phyloP scores from a whole-genome alignment of 1,284 basidiomycete species.

The Vanrija sp. region DNA sequence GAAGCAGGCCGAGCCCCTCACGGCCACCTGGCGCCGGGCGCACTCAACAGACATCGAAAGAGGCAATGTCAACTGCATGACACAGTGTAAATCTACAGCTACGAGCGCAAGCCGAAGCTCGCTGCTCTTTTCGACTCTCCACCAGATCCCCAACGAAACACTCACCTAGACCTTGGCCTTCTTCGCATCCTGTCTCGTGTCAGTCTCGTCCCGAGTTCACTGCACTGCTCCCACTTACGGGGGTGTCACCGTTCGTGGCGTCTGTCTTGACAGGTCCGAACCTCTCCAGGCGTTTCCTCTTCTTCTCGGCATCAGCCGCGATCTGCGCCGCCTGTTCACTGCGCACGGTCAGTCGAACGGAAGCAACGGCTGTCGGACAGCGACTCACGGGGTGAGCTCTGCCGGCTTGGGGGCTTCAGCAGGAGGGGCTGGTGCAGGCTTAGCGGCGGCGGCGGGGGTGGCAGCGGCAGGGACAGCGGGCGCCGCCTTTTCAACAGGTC shows the following conservation, averaged over 20 bases:
- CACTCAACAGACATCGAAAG: background rate
- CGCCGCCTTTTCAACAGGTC: conserved; percentile 35
- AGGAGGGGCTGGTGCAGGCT: conserved; percentile 5
- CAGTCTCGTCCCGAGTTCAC: background rate
- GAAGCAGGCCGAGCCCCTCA: no score
- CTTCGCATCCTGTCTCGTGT: conserved; percentile 34
- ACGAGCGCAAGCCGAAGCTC: background rate
- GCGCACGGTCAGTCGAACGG: background rate
- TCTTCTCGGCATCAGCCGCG: conserved; percentile 50
- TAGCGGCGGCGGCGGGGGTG: conserved; percentile 6
- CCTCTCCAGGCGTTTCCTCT: conserved; percentile 50
- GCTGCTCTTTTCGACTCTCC: background rate
- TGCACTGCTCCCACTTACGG: conserved; percentile 21
- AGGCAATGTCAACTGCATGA: no score
- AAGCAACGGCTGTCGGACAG: background rate
- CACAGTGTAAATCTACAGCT: no score
- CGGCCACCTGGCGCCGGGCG: no score
- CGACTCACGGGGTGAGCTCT: conserved; percentile 38
- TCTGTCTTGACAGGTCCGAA: conserved; percentile 32
- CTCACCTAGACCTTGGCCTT: conserved; percentile 46
- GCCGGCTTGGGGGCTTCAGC: conserved; percentile 7
- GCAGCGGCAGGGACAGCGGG: conserved; percentile 13
- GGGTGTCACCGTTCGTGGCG: conserved; percentile 13
- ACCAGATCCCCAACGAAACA: background rate
- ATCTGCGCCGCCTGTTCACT: conserved; percentile 36